Percentiles rank a stretch among this genome's conserved stretches.
phyloP scores from a whole-genome alignment of 192 early-diverging fungal species.

The Coemansia sp. region DNA sequence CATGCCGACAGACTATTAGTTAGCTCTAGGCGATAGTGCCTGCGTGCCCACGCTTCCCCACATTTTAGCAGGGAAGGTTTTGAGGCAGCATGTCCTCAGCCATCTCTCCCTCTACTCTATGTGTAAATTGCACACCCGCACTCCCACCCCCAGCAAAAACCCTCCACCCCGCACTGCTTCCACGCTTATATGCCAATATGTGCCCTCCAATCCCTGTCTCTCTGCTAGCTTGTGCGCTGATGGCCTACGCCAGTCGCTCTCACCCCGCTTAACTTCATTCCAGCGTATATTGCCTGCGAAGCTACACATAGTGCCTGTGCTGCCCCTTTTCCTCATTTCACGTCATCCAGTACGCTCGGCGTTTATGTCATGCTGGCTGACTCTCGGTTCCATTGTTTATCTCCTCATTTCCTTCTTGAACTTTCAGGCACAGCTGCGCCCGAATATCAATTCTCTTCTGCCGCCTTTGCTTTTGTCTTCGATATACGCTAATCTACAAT shows the following conservation, averaged over 20 bases:
- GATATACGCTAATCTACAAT: neutral
- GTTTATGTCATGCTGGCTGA: neutral
- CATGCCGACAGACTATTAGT: conserved; percentile 1
- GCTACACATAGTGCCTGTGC: conserved; percentile 4
- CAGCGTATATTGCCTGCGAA: conserved; percentile 4
- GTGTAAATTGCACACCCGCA: neutral
- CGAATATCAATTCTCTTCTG: neutral
- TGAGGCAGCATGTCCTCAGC: neutral
- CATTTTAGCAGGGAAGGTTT: neutral
- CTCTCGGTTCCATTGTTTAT: neutral
- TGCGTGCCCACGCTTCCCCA: neutral
- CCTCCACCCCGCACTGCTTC: neutral
- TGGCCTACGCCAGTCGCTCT: neutral
- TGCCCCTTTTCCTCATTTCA: neutral
- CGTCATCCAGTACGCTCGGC: conserved; percentile 5
- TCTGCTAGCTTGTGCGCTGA: neutral
- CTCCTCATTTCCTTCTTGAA: neutral
- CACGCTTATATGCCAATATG: neutral
- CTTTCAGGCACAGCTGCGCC: conserved; percentile 1
- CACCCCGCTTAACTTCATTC: neutral
- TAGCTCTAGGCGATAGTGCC: conserved; percentile 7
- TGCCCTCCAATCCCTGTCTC: neutral
- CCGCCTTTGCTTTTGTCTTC: neutral
- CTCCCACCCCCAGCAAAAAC: neutral
- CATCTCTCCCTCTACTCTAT: neutral